Percentiles rank a stretch among this genome's conserved stretches.
Conservation (phyloP, 2,329 filamentous ascomycete species). For the Coniochaeta hoffmannii region DNA sequence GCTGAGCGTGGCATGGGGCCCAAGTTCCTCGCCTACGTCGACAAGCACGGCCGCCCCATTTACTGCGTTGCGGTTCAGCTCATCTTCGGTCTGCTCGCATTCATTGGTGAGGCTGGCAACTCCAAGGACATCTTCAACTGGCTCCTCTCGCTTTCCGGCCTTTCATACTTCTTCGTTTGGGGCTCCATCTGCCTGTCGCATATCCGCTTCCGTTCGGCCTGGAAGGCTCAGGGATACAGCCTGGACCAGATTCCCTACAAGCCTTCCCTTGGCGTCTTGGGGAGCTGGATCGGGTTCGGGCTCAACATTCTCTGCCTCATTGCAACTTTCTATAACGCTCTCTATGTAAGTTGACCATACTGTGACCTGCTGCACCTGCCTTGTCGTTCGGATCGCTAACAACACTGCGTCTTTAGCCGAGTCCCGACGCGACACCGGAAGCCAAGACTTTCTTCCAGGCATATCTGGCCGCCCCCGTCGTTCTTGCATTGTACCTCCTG, state of each 20-base stretch:
- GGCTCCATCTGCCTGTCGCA: conserved; percentile 58
- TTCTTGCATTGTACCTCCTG: conserved; percentile 49
- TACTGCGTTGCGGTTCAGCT: conserved; percentile 45
- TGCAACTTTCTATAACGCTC: conserved; percentile 64
- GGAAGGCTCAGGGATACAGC: conserved; percentile 49
- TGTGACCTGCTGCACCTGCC: too few species aligned
- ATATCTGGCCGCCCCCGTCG: conserved; percentile 51
- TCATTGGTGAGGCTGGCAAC: conserved; percentile 39
- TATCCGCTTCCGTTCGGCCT: conserved; percentile 57
- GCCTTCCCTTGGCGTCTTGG: conserved; percentile 48
- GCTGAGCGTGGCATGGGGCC: conserved; percentile 45
- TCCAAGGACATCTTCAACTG: conserved; percentile 49
- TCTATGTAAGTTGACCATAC: conserved; percentile 45
- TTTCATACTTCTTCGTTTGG: conserved; percentile 72
- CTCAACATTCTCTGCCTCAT: conserved; percentile 63
- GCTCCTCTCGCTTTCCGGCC: conserved; percentile 64
- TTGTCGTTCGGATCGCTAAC: conserved; percentile 3
- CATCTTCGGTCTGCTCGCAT: conserved; percentile 53
- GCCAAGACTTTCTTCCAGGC: conserved; percentile 49
- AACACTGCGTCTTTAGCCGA: conserved; percentile 23
- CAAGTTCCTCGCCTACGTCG: conserved; percentile 50
- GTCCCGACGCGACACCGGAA: conserved; percentile 21
- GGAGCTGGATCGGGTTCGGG: conserved; percentile 60
- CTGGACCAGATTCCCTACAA: conserved; percentile 40
- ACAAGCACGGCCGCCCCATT: conserved; percentile 52